Conservation (phyloP, 768 basidiomycete genomes). For the Rhodotorula sphaerocarpa region DNA sequence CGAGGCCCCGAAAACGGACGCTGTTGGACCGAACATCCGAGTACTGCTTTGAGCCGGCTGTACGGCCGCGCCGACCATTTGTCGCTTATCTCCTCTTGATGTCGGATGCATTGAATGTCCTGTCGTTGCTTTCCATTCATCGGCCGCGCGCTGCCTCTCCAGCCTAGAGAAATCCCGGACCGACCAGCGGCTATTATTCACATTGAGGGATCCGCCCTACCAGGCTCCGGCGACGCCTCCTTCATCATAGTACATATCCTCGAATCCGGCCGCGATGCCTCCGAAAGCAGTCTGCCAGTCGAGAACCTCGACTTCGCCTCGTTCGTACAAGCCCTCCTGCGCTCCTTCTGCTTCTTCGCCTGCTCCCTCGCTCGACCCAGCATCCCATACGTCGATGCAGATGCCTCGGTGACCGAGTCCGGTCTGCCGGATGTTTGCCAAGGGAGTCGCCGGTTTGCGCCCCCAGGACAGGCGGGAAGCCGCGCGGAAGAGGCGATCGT, state of each 20-base stretch:
- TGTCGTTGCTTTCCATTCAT: too few species aligned
- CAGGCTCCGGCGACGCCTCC: constrained; percentile 4
- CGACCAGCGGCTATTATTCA: too few species aligned
- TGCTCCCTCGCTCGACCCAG: background rate
- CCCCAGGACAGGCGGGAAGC: background rate
- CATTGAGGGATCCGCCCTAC: too few species aligned
- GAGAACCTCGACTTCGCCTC: constrained; percentile 6
- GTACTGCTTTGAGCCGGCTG: too few species aligned
- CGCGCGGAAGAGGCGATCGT: constrained; percentile 9
- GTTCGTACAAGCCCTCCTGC: constrained; percentile 14
- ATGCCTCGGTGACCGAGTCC: constrained; percentile 20
- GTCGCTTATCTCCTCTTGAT: too few species aligned
- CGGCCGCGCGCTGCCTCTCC: too few species aligned
- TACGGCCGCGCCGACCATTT: too few species aligned
- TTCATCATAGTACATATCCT: constrained; percentile 21
- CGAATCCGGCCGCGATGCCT: constrained; percentile 20
- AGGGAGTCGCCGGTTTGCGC: too few species aligned
- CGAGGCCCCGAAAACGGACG: too few species aligned
- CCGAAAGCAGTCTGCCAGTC: constrained; percentile 6
- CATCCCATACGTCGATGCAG: constrained; percentile 34
- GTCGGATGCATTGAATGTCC: too few species aligned
- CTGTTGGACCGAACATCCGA: too few species aligned
- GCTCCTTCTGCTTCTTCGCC: constrained; percentile 27
- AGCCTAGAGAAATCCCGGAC: too few species aligned
- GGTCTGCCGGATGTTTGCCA: background rate